Evolutionary conservation across 2,329 filamentous ascomycete species (phyloP).

Genomic region (Dichotomopilus funicola): DNA sequence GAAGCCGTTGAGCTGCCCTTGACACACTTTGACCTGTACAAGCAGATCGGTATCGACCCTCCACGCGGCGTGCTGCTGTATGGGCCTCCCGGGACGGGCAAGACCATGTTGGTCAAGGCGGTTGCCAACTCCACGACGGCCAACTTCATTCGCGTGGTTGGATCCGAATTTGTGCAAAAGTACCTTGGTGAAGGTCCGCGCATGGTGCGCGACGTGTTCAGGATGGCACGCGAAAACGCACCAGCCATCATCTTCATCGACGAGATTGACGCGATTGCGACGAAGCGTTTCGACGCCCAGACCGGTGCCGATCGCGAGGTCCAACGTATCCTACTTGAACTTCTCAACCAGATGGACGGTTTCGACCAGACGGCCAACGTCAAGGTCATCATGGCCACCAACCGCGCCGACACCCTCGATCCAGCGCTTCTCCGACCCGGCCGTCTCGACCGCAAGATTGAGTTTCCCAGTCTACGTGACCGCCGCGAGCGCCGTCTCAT

Average conservation of each 20-base stretch:
- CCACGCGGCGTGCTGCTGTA: constrained; percentile 94
- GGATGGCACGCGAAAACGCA: constrained; percentile 97
- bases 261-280: constrained; percentile 97
- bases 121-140: constrained; percentile 97
- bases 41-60: constrained; percentile 97
- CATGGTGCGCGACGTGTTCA: constrained; percentile 98
- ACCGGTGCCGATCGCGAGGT: constrained; percentile 97
- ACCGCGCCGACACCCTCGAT: constrained; percentile 94
- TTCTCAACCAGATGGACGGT: constrained; percentile 99
- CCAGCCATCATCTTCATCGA: constrained; percentile 99
- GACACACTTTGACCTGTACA: constrained; percentile 97
- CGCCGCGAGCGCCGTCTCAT: constrained; percentile 92
- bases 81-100: constrained; percentile 90
- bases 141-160: constrained; percentile 96
- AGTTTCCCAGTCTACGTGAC: constrained; percentile 93
- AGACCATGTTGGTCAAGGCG: constrained; percentile 97
- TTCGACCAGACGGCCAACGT: constrained; percentile 99
- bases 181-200: constrained; percentile 95
- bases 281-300: constrained; percentile 98
- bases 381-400: constrained; percentile 99
- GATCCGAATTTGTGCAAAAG: constrained; percentile 98
- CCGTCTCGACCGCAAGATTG: constrained; percentile 95
- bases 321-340: constrained; percentile 92
- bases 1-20: constrained; percentile 95
- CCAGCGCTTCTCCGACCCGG: constrained; percentile 90